These are phyloP conservation scores for Annulohypoxylon bovei DNA, from an alignment of 495 filamentous ascomycete species.

Conservation along the genomic window DNA sequence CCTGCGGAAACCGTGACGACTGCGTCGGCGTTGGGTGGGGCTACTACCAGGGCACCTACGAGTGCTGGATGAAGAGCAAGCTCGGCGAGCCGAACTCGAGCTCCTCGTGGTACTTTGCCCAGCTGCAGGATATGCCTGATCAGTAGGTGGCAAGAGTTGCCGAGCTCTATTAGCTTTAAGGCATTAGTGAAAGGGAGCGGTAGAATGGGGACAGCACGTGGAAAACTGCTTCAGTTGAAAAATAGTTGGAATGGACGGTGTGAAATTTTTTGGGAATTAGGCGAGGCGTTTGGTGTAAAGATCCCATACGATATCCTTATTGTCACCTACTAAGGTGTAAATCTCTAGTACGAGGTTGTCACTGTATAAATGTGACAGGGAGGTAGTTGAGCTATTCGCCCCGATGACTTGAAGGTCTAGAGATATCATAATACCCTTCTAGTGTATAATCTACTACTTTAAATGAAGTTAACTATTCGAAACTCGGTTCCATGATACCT, in stretches of 20 bases:
- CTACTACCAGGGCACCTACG: conserved; percentile 38
- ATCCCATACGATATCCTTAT: not conserved
- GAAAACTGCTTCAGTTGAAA: not conserved
- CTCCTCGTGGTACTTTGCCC: conserved; percentile 57
- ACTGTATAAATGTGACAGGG: not conserved
- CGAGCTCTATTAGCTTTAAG: not conserved
- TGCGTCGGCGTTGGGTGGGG: conserved; percentile 54
- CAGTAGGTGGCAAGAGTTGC: not conserved
- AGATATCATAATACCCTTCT: not conserved
- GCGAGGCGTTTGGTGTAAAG: conserved; percentile 27
- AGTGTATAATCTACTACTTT: not conserved
- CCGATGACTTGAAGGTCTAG: not conserved
- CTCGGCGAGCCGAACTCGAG: conserved; percentile 60
- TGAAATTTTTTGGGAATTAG: conserved; percentile 4
- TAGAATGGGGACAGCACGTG: not conserved
- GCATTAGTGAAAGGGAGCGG: not conserved
- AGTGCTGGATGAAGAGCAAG: conserved; percentile 64
- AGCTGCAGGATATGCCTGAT: conserved; percentile 14
- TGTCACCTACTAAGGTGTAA: not conserved
- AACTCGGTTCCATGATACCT: too few relatives aligned
- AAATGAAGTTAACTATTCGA: too few relatives aligned
- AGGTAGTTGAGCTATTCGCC: not conserved
- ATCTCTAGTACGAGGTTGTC: not conserved
- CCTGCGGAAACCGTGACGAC: conserved; percentile 34
- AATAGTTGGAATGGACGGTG: not conserved